phyloP scores from a whole-genome alignment of 257 asterid genomes.

The Solanum clarkiae region DNA sequence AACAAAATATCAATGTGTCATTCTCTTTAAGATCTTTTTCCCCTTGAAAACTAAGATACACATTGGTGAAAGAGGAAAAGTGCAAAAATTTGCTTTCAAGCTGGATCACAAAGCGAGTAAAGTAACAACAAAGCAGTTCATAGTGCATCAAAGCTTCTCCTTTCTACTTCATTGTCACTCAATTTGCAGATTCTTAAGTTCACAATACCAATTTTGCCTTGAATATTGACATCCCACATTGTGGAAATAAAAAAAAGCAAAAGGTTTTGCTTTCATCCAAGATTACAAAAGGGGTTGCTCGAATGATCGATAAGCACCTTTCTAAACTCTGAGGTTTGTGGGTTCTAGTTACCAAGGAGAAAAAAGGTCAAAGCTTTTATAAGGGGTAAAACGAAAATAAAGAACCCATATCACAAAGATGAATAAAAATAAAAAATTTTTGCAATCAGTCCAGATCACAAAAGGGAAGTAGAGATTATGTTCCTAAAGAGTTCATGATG shows the following conservation, averaged over 20 bases:
- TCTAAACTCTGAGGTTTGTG: background rate
- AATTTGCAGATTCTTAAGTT: background rate
- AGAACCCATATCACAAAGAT: no score
- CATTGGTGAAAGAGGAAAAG: slow-evolving; percentile 1
- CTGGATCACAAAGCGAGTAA: background rate
- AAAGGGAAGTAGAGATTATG: no score
- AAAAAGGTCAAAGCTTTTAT: background rate
- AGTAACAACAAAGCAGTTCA: background rate
- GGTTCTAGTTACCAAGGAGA: background rate
- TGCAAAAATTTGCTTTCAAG: background rate
- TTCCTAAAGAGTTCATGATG: no score
- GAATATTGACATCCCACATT: background rate
- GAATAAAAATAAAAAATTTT: no score
- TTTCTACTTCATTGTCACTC: background rate
- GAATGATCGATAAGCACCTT: background rate
- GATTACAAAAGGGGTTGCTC: background rate
- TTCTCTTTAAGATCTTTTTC: background rate
- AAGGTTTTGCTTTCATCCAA: background rate
- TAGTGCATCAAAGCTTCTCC: background rate
- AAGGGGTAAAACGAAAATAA: no score
- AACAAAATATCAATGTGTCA: background rate
- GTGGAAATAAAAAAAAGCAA: background rate
- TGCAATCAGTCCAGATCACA: no score
- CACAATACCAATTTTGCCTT: background rate
- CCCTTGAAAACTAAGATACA: background rate